phyloP scores from a whole-genome alignment of 805 yeast species.

The Ogataea ganodermae region DNA sequence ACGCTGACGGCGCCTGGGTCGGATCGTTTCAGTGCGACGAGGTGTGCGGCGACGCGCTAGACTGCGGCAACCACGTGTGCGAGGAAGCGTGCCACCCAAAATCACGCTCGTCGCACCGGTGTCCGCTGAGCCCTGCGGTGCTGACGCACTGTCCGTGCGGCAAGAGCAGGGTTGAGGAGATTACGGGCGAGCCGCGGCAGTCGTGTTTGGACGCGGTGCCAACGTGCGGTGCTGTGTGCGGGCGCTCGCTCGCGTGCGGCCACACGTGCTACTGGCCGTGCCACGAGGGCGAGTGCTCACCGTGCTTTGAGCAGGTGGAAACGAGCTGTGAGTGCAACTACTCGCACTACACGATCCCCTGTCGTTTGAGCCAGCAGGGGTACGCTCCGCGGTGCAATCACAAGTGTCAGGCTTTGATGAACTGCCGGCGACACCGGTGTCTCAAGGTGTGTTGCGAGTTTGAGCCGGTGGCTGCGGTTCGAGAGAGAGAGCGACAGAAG shows the following conservation, averaged over 20 bases:
- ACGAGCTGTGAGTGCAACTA: slow-evolving; percentile 65
- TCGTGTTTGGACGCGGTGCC: slow-evolving; percentile 80
- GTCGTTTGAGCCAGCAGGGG: slow-evolving; percentile 55
- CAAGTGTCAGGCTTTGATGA: slow-evolving; percentile 72
- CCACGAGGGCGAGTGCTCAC: slow-evolving; percentile 74
- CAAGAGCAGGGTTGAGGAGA: slow-evolving; percentile 47
- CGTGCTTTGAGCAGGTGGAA: slow-evolving; percentile 57
- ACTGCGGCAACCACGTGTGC: slow-evolving; percentile 67
- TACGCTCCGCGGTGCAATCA: slow-evolving; percentile 61
- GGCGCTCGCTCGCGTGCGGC: slow-evolving; percentile 68
- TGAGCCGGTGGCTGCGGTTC: slow-evolving; percentile 58
- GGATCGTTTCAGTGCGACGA: slow-evolving; percentile 55
- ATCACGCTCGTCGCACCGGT: slow-evolving; percentile 35
- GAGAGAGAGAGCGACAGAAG: slow-evolving; percentile 55
- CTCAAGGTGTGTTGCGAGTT: slow-evolving; percentile 65
- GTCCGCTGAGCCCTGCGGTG: slow-evolving; percentile 64
- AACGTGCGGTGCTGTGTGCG: slow-evolving; percentile 67
- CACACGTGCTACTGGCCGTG: slow-evolving; percentile 68
- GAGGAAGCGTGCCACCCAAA: slow-evolving; percentile 54
- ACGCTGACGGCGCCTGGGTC: slow-evolving; percentile 39
- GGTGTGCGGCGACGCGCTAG: slow-evolving; percentile 48
- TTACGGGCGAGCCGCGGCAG: slow-evolving; percentile 43
- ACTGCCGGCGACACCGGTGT: slow-evolving; percentile 83
- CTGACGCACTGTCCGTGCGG: slow-evolving; percentile 83
- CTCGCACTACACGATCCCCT: slow-evolving; percentile 60